phyloP scores from a whole-genome alignment of 2,329 filamentous ascomycete genomes.

The Cordyceps fumosorosea region DNA sequence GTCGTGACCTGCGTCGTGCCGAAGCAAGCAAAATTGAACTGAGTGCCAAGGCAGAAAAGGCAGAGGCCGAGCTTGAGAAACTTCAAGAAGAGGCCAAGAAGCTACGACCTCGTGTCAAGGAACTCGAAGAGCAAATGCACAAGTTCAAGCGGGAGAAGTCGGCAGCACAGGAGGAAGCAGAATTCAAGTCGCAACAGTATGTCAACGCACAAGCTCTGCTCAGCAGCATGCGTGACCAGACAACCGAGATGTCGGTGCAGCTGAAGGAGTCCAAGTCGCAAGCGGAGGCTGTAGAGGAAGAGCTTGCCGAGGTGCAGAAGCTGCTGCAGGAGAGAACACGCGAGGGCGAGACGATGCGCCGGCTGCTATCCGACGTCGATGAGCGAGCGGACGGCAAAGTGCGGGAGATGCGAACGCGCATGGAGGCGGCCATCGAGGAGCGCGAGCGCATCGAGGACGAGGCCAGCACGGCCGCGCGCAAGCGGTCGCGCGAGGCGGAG shows the following conservation, averaged over 20 bases:
- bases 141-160: constrained; percentile 63
- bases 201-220: constrained; percentile 78
- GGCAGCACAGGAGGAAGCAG: constrained; percentile 67
- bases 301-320: constrained; percentile 80
- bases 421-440: constrained; percentile 90
- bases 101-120: constrained; percentile 53
- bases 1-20: constrained; percentile 69
- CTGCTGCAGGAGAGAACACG: constrained; percentile 81
- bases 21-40: constrained; percentile 77
- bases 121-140: constrained; percentile 67
- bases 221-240: constrained; percentile 89
- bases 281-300: constrained; percentile 83
- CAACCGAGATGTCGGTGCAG: constrained; percentile 79
- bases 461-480: constrained; percentile 67
- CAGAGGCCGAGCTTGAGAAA: constrained; percentile 61
- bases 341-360: constrained; percentile 91
- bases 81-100: constrained; percentile 67
- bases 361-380: constrained; percentile 80
- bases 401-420: constrained; percentile 78
- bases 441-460: constrained; percentile 90
- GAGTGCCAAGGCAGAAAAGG: constrained; percentile 65
- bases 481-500: constrained; percentile 75
- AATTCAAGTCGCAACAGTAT: constrained; percentile 81
- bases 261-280: constrained; percentile 82
- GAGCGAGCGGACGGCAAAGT: constrained; percentile 73